Evolutionary conservation across 2,329 filamentous ascomycete genomes (phyloP), one percentile per base, ranked within the genome.

Genomic region (Niveomyces coronatus): DNA sequence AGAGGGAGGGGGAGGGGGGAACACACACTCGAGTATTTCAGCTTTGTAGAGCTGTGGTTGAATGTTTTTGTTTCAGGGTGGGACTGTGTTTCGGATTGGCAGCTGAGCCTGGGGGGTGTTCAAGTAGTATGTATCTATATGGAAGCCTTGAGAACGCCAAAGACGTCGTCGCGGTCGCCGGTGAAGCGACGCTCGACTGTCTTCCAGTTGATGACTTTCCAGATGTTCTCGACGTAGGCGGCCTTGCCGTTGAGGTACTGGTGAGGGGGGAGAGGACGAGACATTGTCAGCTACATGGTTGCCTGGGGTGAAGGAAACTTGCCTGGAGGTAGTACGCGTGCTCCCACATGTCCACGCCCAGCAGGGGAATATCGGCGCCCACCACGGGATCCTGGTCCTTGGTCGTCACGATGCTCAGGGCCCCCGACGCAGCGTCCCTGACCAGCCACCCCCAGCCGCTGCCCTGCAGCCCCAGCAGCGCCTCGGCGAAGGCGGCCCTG

Each of bases 271-370:
- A n/a, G n/a, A n/a, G n/a, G n/a, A n/a, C n/a, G n/a, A n/a, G n/a
- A n/a, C n/a, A n/a, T n/a, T n/a, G n/a, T n/a, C n/a, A n/a, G n/a
- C n/a, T n/a, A n/a, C n/a, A n/a, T n/a, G n/a, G n/a, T n/a, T n/a
- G n/a, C n/a, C n/a, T n/a, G n/a, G n/a, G n/a, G n/a, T n/a, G n/a
- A n/a, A n/a, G n/a, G n/a, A n/a, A 31, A 51, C 63, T 47, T 44
- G 79, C 76, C 68, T 85, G 85, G 14, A 93, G 63, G 54, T 94
- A 94, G 56, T 93, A 94, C 1, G 86, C 86, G 64, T 94, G 86
- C 64, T 94, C 86, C 86, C 85, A 93, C 76, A 93, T 89, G 56
- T 94, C 86, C 3, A 94, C 69, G 0, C 85, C 85, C 29, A 87
- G 68, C 15, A 94, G 63, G 8, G 81, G 80, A n/a, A 75, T 70